Evolutionary conservation across 2,329 filamentous ascomycete genomes (phyloP), one percentile per base, ranked within the genome.

Genomic region (Neofusicoccum parvum): DNA sequence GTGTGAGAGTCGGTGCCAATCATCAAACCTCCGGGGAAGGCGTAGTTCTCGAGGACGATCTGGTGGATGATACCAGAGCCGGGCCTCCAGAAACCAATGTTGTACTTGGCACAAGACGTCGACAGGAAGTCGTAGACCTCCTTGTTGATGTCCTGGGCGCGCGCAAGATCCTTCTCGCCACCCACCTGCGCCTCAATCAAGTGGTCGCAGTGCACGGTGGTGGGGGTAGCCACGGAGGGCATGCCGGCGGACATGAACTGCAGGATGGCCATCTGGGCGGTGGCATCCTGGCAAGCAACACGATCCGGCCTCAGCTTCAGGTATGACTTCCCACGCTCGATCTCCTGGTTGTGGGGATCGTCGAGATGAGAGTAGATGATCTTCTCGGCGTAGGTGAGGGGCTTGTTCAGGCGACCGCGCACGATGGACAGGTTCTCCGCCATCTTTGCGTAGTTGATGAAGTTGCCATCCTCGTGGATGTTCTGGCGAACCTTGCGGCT

Each of bases 181-280:
- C 95, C 95, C 75, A 94, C 79, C 83, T 98, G 94, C 68, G 94
- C 95, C 86, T 98, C 94, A 81, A 99, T 99, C 86, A 99, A 88
- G 84, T 99, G 95, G 82, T 99, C 95, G 79, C 95, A 98, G 88
- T 99, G 95, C 69, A 99, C 94, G 58, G 94, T 98, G 74, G 90
- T 89, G 60, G 95, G 95, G 75, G 96, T 98, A 69, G 94, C 94
- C 68, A 98, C 95, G 27, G 90, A 90, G 71, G 92, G 92, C 92
- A 99, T 94, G 80, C 94, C 94, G 68, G 95, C 94, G 65, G 92
- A 97, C 94, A 99, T 99, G 88, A 99, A 99, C 85, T 99, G 95
- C 67, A 99, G 87, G 72, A 99, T 97, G 70, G 95, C 95, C 95
- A 99, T 99, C 87, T 99, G 95, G 70, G 95, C 95, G 67, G 95